Percentiles rank a stretch among this genome's conserved stretches.
Evolutionary conservation across 2,329 filamentous ascomycete species (phyloP).

Genomic region (Alternaria sp.): DNA sequence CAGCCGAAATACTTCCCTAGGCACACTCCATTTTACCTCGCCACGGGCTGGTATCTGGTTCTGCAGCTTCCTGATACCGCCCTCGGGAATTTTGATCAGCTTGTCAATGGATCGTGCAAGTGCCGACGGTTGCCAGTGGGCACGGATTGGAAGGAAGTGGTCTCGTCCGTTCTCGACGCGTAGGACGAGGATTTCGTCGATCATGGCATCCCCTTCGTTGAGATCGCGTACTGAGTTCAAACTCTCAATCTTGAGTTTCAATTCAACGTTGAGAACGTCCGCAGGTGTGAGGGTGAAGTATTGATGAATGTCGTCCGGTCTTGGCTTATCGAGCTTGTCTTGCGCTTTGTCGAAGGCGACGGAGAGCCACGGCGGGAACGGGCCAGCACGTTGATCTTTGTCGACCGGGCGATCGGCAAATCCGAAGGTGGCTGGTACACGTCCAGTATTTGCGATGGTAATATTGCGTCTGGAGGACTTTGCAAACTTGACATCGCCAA

Average conservation of each 20-base stretch:
- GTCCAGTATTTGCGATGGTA: slow-evolving; percentile 91
- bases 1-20: slow-evolving; percentile 86
- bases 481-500: slow-evolving; percentile 77
- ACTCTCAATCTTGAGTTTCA: slow-evolving; percentile 73
- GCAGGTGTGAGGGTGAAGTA: slow-evolving; percentile 81
- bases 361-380: slow-evolving; percentile 72
- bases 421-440: slow-evolving; percentile 78
- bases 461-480: slow-evolving; percentile 71
- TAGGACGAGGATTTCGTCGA: slow-evolving; percentile 90
- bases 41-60: slow-evolving; percentile 57
- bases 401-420: slow-evolving; percentile 77
- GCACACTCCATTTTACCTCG: slow-evolving; percentile 76
- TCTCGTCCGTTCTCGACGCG: slow-evolving; percentile 85
- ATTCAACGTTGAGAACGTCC: slow-evolving; percentile 75
- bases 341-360: slow-evolving; percentile 68
- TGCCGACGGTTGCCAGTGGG: slow-evolving; percentile 79
- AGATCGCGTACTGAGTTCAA: slow-evolving; percentile 71
- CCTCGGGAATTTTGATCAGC: slow-evolving; percentile 82
- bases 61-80: slow-evolving; percentile 76
- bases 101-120: slow-evolving; percentile 89
- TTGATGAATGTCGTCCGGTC: slow-evolving; percentile 44
- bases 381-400: slow-evolving; percentile 53
- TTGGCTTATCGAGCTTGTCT: slow-evolving; percentile 44
- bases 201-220: slow-evolving; percentile 69
- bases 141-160: slow-evolving; percentile 86